Percentiles rank a stretch among this genome's conserved stretches.
These are phyloP conservation scores for Geotrichum macrosporum DNA, from an alignment of 1,139 yeast genomes.

Conservation along the genomic window DNA sequence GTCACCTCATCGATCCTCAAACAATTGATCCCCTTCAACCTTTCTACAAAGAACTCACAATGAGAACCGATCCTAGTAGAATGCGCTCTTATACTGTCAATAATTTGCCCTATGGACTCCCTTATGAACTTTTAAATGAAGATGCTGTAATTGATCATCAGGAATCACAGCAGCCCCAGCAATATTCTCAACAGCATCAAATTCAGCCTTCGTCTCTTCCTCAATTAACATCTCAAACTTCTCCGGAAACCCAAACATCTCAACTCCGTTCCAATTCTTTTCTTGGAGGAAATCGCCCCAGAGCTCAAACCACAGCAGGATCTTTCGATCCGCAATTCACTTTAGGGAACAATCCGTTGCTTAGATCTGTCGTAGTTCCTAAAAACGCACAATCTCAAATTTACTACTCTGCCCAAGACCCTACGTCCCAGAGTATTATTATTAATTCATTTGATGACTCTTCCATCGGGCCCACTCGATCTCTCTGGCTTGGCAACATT, in stretches of 20 bases:
- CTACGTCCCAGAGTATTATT: slow-evolving; percentile 20
- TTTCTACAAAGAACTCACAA: slow-evolving; percentile 34
- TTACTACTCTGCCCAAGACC: slow-evolving; percentile 14
- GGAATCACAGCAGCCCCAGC: slow-evolving; percentile 23
- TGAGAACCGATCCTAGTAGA: slow-evolving; percentile 38
- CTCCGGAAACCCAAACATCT: slow-evolving; percentile 16
- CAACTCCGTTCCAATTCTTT: slow-evolving; percentile 18
- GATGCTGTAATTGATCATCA: slow-evolving; percentile 13
- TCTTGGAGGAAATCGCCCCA: slow-evolving; percentile 23
- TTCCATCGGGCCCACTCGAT: slow-evolving; percentile 69
- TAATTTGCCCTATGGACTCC: slow-evolving; percentile 31
- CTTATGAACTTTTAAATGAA: slow-evolving; percentile 22
- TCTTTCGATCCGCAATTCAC: slow-evolving; percentile 24
- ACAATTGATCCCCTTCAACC: slow-evolving; percentile 36
- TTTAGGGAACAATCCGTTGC: slow-evolving; percentile 15
- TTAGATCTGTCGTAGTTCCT: slow-evolving; percentile 7
- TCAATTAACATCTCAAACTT: slow-evolving; percentile 12
- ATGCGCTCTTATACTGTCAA: slow-evolving; percentile 41
- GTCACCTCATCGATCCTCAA: slow-evolving; percentile 6
- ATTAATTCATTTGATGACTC: slow-evolving; percentile 53
- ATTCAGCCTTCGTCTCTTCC: slow-evolving; percentile 11
- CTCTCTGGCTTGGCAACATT: slow-evolving; percentile 70
- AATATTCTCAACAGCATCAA: slow-evolving; percentile 24
- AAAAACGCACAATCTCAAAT: slow-evolving; percentile 13
- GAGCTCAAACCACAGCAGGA: slow-evolving; percentile 29